Base-by-base conservation (phyloP, 1,284 basidiomycete species). In the Inonotus hispidus region DNA sequence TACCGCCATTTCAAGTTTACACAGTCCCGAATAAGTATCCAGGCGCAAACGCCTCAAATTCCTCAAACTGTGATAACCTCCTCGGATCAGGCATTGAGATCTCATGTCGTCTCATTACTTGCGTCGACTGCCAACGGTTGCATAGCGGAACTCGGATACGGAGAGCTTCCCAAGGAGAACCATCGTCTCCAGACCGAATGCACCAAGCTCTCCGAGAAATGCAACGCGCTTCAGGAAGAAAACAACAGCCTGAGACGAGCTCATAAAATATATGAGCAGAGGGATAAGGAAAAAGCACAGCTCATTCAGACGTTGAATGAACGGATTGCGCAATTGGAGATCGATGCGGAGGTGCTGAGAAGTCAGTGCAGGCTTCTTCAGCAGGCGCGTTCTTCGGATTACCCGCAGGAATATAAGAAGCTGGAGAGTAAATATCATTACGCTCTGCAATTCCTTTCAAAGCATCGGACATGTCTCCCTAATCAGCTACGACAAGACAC, bases 71-170 rank as follows among this genome's bases (percentile, higher is more conserved):
- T 14, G n/a, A 21, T 21, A 23, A 7, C 14, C n/a, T 23, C 46
- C 23, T 27, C 46, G 8, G 52, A 53, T 23, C 32, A 45, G 13
- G 37, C 49, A 7, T 35, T 59, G 1, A 32, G 27, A 23, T 19
- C 41, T 4, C 35, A 35, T 21, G 47, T 61, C 19, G 55, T 61
- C 8, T 38, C 46, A 35, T 16, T 61, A 35, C 55, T 61, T 21
- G 21, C 60, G 3, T 49, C 54, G 14, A 61, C 43, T 7, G 60
- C 60, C 19, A 61, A 61, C 29, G 55, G 54, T 13, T 61, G 54
- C 39, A 50, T 61, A 32, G 8, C n/a, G 4, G 60, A 61, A 37
- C 27, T 61, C 6, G 60, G 60, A 11, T 61, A 57, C 23, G 49
- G 32, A 23, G 6, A 25, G 14, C 27, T 37, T 14, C 32, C 35